Percentiles rank a stretch among this genome's conserved stretches.
phyloP scores from a whole-genome alignment of 1,284 basidiomycete genomes.

The Tylopilus orsonianus region DNA sequence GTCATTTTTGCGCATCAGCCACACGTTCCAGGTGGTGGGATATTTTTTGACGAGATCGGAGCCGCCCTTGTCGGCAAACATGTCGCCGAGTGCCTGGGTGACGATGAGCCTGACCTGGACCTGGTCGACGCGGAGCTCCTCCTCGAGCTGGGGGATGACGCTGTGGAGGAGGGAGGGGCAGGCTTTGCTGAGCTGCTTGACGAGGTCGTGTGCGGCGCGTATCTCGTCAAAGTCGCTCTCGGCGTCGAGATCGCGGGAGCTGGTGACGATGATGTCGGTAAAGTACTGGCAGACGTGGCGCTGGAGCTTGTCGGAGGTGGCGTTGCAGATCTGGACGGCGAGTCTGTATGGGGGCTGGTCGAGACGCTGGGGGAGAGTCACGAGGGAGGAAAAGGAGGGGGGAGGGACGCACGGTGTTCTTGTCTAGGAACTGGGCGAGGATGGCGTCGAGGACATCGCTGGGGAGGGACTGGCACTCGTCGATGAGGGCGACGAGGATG shows the following conservation, averaged over 20 bases:
- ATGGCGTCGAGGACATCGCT: conserved; percentile 79
- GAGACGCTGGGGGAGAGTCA: conserved; percentile 46
- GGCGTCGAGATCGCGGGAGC: conserved; percentile 55
- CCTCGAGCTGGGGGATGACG: conserved; percentile 92
- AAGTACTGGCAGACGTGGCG: conserved; percentile 91
- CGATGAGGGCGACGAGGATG: conserved; percentile 86
- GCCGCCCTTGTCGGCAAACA: conserved; percentile 82
- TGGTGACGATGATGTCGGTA: conserved; percentile 78
- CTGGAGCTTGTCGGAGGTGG: conserved; percentile 83
- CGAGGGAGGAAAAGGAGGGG: background rate
- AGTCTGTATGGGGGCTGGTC: conserved; percentile 81
- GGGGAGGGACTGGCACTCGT: conserved; percentile 79
- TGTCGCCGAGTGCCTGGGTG: conserved; percentile 83
- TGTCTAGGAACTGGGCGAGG: conserved; percentile 83
- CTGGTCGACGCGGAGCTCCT: conserved; percentile 83
- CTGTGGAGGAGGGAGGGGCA: conserved; percentile 84
- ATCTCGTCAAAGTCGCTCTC: conserved; percentile 67
- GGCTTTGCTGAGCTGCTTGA: conserved; percentile 80
- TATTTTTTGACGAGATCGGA: conserved; percentile 78
- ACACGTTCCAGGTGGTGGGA: conserved; percentile 82
- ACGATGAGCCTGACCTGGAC: conserved; percentile 73
- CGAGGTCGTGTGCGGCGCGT: conserved; percentile 78
- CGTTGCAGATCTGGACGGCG: conserved; percentile 87
- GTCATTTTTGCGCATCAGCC: conserved; percentile 83
- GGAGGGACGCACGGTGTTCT: conserved; percentile 53